These are phyloP conservation scores for Phaeolepiota aurea DNA, from an alignment of 768 basidiomycete genomes.

Conservation along the genomic window DNA sequence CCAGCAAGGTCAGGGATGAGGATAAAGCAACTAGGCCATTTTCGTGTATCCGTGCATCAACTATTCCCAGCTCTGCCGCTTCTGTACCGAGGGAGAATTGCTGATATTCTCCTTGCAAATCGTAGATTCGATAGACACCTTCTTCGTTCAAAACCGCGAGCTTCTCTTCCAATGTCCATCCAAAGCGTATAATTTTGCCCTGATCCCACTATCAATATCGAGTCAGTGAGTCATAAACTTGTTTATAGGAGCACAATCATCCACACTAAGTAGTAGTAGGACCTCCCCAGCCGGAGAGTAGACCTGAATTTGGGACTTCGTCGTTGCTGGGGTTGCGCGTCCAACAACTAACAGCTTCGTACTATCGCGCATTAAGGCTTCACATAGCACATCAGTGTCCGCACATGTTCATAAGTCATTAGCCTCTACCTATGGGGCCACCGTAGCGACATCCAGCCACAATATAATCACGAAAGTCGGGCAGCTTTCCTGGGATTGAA, in stretches of 20 bases:
- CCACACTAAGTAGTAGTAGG: conserved; percentile 63
- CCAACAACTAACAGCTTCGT: conserved; percentile 72
- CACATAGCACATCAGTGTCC: too few relatives aligned
- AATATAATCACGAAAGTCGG: conserved; percentile 71
- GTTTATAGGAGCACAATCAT: conserved; percentile 22
- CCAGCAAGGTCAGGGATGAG: conserved; percentile 64
- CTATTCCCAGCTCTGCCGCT: conserved; percentile 71
- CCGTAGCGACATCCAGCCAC: conserved; percentile 79
- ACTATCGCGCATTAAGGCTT: conserved; percentile 84
- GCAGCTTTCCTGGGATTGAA: conserved; percentile 69
- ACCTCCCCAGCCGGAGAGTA: conserved; percentile 82
- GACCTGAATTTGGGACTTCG: conserved; percentile 79
- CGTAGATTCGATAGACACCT: conserved; percentile 85
- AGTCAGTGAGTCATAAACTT: conserved; percentile 9
- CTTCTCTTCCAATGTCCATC: conserved; percentile 78
- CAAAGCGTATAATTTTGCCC: conserved; percentile 71
- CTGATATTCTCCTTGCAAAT: conserved; percentile 76
- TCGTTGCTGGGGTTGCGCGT: conserved; percentile 42
- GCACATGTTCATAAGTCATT: too few relatives aligned
- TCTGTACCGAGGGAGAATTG: conserved; percentile 83
- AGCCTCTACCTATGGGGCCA: conserved; percentile 89
- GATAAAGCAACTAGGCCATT: conserved; percentile 84
- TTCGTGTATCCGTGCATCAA: conserved; percentile 82
- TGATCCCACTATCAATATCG: conserved; percentile 75
- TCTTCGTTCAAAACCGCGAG: conserved; percentile 87